Base-by-base conservation (phyloP, 108 stramenopile genomes). In the Nitzschia palea region DNA sequence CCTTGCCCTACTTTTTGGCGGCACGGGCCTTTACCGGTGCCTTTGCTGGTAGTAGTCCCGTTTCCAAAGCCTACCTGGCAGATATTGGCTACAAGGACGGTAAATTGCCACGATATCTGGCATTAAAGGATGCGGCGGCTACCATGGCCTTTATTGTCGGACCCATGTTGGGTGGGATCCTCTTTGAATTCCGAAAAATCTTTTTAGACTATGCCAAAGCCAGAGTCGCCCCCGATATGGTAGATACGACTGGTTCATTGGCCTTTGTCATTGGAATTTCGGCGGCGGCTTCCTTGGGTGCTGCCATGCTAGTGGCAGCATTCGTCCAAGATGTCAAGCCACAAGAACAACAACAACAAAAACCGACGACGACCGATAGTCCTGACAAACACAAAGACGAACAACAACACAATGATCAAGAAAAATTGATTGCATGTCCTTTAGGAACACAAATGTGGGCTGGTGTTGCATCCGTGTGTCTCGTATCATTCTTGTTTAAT, bases 101-200 rank as follows among this genome's bases (percentile, higher is more conserved):
- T 33, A 55, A 78, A 32, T 37, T 79, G 36, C 72, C 77, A 14
- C 55, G 74, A 17, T 86, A 84, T 55, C 66, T 91, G 59, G 85
- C 85, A 25, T 83, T 77, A 80, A 80, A 79, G 44, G 90, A 91
- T 73, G 90, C 90, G 5, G 74, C 87, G 8, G 76, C 79, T 26
- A 91, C 90, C 25, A 58, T 88, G 64, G 86, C 87, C 0, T 91
- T 88, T 59, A 84, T 91, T 30, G 60, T 85, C 9, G 90, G 90
- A 28, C 90, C 90, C 44, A 62, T 77, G 9, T 42, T 87, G 29
- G 90, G 90, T 30, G 90, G 90, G 1, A 51, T 88, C 6, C 36
- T 91, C 17, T 74, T 58, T 54, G 73, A 83, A 58, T 55, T 79
- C 55, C 52, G 77, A 45, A 36, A 58, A 44, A 31, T 56, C 51